A percentile compares a stretch with the other conserved stretches of the same genome.
Conservation (phyloP, 202 grass and related monocot genomes). For the Digitaria exilis region DNA sequence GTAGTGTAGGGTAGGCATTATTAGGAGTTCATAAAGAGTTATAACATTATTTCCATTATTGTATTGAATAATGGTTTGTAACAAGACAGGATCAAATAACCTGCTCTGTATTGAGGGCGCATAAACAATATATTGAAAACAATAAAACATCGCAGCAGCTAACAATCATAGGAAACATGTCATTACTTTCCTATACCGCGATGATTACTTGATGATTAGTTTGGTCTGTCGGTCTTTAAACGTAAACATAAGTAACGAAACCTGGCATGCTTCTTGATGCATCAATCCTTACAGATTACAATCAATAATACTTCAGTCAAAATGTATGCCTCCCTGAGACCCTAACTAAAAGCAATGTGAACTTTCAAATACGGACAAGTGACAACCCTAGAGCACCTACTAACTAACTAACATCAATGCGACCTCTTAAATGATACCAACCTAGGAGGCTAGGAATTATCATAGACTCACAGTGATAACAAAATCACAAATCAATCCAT, state of each 20-base stretch:
- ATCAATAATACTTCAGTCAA: not conserved
- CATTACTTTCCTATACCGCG: not conserved
- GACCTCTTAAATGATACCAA: not conserved
- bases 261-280: not conserved
- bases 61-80: not conserved
- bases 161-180: not conserved
- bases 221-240: not conserved
- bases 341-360: not conserved
- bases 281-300: not conserved
- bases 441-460: not conserved
- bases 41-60: not conserved
- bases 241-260: not conserved
- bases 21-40: not conserved
- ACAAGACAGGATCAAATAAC: not conserved
- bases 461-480: not conserved
- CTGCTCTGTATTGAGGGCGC: not conserved
- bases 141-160: not conserved
- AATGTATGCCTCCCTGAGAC: not conserved
- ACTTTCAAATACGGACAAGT: not conserved
- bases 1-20: not conserved
- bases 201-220: not conserved
- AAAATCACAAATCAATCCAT: conserved; percentile 8
- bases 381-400: not conserved
- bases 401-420: not conserved
- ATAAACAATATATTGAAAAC: not conserved